Base-by-base conservation (phyloP, 495 filamentous ascomycete genomes). In the Immersiella caudata region DNA sequence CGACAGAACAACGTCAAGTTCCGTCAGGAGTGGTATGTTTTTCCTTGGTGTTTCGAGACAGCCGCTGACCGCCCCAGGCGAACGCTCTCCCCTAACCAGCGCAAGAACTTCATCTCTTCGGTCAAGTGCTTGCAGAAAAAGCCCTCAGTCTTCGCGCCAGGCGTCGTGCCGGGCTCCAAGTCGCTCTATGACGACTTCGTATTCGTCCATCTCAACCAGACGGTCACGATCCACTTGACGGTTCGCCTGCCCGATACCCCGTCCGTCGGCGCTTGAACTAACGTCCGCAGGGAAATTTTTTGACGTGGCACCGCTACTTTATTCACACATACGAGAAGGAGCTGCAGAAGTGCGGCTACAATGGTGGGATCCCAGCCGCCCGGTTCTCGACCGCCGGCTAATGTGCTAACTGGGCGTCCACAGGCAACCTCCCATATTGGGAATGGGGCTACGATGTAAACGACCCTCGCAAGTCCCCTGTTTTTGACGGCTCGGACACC, bases 221-320 rank as follows among this genome's bases (percentile, higher is more conserved):
- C 87, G 0, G 67, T 80, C 11, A 71, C 73, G 11, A 90, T 92
- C 62, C 90, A 93, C 70, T 82, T 81, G 62, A 88, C 86, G 6
- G 76, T 79, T 55, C 21, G 61, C 14, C 5, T 51, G 6, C 55
- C 27, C 20, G 2, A 22, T 1, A 21, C n/a, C 21, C 26, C 21
- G 11, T 55, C n/a, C 1, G 40, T 22, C 24, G 24, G 20, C 14
- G 18, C 59, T 22, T 14, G 29, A 21, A 27, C 59, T 62, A 26
- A 62, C 35, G 3, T 11, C 26, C 35, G 3, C 59, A 78, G 76
- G 89, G 88, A 2, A 85, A 85, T 59, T 90, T 93, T 74, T 78
- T 93, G 27, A 79, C 86, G 11, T 93, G 89, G 88, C 90, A 93
- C 71, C 83, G 91, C 3, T 87, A 90, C 70, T 92, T 86, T 74